Evolutionary conservation across 2,329 filamentous ascomycete genomes (phyloP), one percentile per base, ranked within the genome.

Genomic region (Didymella pinodella): DNA sequence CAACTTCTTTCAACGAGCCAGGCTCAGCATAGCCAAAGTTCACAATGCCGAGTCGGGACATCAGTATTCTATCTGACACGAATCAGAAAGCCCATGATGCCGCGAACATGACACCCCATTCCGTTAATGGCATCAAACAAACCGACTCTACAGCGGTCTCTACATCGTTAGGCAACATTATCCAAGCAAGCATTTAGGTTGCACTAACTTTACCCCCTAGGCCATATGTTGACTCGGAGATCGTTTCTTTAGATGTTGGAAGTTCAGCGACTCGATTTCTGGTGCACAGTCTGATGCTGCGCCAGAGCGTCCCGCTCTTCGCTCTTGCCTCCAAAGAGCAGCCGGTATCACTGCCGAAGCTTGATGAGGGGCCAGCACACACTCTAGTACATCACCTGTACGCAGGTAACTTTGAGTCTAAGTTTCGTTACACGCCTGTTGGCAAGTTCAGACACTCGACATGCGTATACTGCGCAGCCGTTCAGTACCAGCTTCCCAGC

Each of bases 381-480:
- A 54, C 56, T 8, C 10, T 59, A 7, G 28, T 59, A 4, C 51
- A 59, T 25, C 32, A 50, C 6, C 28, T 59, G 8, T 59, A 59
- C 34, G 32, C 56, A 7, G 52, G 45, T 2, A 44, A 5, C 2
- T 44, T 48, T 20, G 45, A 55, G 8, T 22, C 20, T 4, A 34
- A 28, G 7, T 5, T n/a, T 7, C 45, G 36, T 18, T 29, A 36
- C 16, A 4, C 28, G 2, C 7, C 36, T 20, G 28, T 41, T 22
- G 38, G 36, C 5, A 26, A 43, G n/a, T 55, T 48, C 11, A 71
- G 65, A 22, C 57, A 66, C 1, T 58, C 66, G 8, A 67, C 67
- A 0, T 67, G 67, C 46, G 64, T 71, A 0, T 75, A 75, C 47
- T 70, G 65, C 45, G 70, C 71, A 0, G 71, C 72, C 2, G 53